Percentiles rank a stretch among this genome's conserved stretches.
phyloP scores from a whole-genome alignment of 2,329 filamentous ascomycete species.

The Metarhizium rileyi region DNA sequence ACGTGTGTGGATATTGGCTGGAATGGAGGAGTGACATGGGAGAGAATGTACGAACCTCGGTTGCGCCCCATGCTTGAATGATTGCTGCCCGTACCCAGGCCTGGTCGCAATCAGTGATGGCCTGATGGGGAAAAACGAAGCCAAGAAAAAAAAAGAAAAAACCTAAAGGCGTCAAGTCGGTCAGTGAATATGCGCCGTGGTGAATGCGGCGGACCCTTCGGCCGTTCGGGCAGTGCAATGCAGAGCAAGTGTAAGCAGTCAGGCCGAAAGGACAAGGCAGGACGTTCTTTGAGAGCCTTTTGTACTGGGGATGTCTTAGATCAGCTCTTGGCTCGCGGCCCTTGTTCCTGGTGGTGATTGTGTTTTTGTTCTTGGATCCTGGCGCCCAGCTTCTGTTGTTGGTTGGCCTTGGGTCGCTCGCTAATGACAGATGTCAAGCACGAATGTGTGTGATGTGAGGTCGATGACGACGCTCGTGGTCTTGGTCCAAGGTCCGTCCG shows the following conservation, averaged over 20 bases:
- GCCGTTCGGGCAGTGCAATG: neutral
- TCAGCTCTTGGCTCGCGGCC: no score
- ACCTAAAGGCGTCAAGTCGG: neutral
- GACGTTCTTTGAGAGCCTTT: no score
- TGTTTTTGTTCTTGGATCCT: no score
- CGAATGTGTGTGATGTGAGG: no score
- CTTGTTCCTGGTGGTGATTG: no score
- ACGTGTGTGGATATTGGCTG: constrained; percentile 1
- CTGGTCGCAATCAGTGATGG: neutral
- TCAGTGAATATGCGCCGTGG: neutral
- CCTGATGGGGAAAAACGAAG: no score
- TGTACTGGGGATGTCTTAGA: no score
- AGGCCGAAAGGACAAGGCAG: no score
- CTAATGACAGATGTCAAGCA: no score
- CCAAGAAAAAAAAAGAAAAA: neutral
- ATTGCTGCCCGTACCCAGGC: neutral
- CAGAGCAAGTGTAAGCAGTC: neutral
- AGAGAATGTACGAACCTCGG: constrained; percentile 37
- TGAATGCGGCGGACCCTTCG: neutral
- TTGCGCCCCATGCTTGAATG: constrained; percentile 40
- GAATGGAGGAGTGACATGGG: constrained; percentile 4
- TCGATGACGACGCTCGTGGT: no score
- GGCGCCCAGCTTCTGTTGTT: no score
- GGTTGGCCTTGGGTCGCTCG: no score
- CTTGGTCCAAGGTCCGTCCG: neutral